These are phyloP conservation scores for Phytophthora quininea DNA, from an alignment of 352 stramenopile species.

Conservation along the genomic window DNA sequence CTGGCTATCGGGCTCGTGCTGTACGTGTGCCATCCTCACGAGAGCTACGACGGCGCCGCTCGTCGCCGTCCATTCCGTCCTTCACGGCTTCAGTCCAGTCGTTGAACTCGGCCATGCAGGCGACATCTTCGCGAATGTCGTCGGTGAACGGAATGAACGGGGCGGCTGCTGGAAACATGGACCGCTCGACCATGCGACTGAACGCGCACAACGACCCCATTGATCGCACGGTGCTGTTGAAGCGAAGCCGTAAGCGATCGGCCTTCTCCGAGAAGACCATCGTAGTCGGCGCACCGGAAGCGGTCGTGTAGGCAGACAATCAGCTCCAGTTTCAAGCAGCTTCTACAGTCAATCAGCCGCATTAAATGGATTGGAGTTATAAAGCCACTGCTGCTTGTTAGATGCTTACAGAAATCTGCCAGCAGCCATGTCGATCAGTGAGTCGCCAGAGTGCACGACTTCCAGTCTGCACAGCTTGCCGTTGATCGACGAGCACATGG, in stretches of 20 bases:
- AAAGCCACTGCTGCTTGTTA: neutral
- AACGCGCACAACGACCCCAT: constrained; percentile 67
- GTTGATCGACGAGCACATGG: constrained; percentile 77
- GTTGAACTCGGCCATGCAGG: constrained; percentile 79
- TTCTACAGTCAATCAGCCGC: neutral
- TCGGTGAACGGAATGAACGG: constrained; percentile 41
- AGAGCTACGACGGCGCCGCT: constrained; percentile 69
- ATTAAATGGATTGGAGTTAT: neutral
- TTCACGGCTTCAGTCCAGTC: constrained; percentile 87
- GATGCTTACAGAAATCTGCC: constrained; percentile 54
- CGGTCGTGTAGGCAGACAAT: constrained; percentile 62
- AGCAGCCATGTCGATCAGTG: constrained; percentile 75
- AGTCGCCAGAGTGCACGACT: constrained; percentile 62
- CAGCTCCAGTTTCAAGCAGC: neutral
- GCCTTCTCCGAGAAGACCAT: constrained; percentile 87
- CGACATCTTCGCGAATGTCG: constrained; percentile 59
- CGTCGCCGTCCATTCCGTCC: constrained; percentile 87
- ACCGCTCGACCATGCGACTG: constrained; percentile 63
- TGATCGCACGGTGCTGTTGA: constrained; percentile 77
- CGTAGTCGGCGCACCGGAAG: constrained; percentile 83
- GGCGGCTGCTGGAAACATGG: constrained; percentile 25
- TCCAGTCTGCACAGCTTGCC: constrained; percentile 68
- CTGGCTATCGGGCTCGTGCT: constrained; percentile 45
- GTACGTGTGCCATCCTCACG: constrained; percentile 54
- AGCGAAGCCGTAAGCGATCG: constrained; percentile 75